Evolutionary conservation across 2,329 filamentous ascomycete genomes (phyloP).

Genomic region (Lasiodiplodia hormozganensis): DNA sequence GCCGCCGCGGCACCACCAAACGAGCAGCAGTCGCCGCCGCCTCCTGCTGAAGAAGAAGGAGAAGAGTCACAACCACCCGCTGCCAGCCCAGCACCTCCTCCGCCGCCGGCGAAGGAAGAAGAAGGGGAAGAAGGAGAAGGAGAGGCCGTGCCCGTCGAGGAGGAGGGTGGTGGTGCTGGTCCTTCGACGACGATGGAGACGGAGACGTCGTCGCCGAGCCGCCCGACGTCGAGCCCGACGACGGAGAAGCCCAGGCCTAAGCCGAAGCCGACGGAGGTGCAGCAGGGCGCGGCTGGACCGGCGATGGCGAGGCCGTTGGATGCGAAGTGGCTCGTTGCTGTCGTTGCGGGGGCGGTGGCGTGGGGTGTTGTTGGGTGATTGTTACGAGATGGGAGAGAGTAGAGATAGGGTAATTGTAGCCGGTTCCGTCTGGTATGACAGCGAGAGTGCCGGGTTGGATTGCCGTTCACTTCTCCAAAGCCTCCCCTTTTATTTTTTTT

Average conservation of each 20-base stretch:
- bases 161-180: neutral
- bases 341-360: conserved; percentile 1
- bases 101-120: neutral
- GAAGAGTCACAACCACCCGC: no score
- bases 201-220: no score
- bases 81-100: no score
- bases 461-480: neutral
- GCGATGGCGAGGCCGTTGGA: neutral
- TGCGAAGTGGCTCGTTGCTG: neutral
- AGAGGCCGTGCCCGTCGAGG: neutral
- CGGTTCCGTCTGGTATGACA: no score
- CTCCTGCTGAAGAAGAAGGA: no score
- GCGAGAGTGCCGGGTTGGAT: neutral
- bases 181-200: neutral
- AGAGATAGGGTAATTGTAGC: no score
- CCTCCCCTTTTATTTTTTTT: neutral
- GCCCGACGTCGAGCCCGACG: neutral
- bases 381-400: neutral
- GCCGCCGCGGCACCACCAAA: no score
- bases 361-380: neutral
- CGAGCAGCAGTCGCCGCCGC: no score
- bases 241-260: neutral
- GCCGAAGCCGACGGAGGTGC: neutral
- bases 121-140: no score
- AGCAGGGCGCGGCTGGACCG: neutral